Conservation (phyloP, 176 grass and related monocot species). For the maize (Zea mays) region Zm-B73-REFERENCE-NAM-5.0 NC_050097.1:233051501-233052000, state of each 20-base stretch:
- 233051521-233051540: constrained; percentile 52
- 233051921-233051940: neutral
- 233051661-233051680: fast-evolving
- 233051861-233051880: constrained; percentile 97
- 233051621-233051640: constrained; percentile 87
- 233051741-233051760: constrained; percentile 57
- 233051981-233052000: neutral
- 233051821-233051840: constrained; percentile 92
- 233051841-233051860: constrained; percentile 93
- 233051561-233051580: constrained; percentile 50
- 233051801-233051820: constrained; percentile 99
- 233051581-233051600: constrained; percentile 55
- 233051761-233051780: constrained; percentile 82
- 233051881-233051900: constrained; percentile 97
- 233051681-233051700: neutral
- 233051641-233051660: constrained; percentile 80
- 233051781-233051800: constrained; percentile 87
- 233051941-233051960: too few species aligned
- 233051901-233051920: constrained; percentile 62
- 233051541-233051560: constrained; percentile 41
- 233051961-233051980: neutral
- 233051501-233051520: constrained; percentile 91
- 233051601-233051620: constrained; percentile 64
- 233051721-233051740: neutral
- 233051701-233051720: neutral